Percentiles rank a stretch among this genome's conserved stretches.
phyloP scores from a whole-genome alignment of 192 early-diverging fungal species.

The Dimargaris cristalligena region DNA sequence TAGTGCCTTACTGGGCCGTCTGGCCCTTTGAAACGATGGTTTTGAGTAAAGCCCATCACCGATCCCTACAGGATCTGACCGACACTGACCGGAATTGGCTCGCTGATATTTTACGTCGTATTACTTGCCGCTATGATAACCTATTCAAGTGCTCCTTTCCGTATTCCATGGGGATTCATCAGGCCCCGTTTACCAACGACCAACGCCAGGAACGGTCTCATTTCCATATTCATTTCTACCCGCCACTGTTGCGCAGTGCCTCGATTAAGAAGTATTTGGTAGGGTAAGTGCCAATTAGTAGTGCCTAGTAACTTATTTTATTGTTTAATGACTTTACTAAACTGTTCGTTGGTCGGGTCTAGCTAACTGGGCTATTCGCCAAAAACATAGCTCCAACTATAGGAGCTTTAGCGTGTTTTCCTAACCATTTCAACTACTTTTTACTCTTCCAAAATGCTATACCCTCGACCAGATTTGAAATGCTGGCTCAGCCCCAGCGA shows the following conservation, averaged over 20 bases:
- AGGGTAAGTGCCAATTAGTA: slow-evolving; percentile 36
- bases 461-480: slow-evolving; percentile 80
- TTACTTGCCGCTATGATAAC: slow-evolving; percentile 85
- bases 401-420: background rate
- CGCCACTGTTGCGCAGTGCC: slow-evolving; percentile 75
- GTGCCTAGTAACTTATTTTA: no score
- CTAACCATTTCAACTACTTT: background rate
- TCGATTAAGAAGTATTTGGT: slow-evolving; percentile 92
- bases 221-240: slow-evolving; percentile 92
- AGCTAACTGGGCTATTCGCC: background rate
- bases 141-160: slow-evolving; percentile 83
- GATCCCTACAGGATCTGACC: slow-evolving; percentile 32
- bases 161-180: slow-evolving; percentile 94
- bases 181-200: slow-evolving; percentile 47
- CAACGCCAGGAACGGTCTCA: slow-evolving; percentile 39
- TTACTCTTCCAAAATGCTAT: no score
- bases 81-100: slow-evolving; percentile 38
- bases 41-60: slow-evolving; percentile 44
- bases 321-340: slow-evolving; percentile 4
- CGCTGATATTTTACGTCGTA: slow-evolving; percentile 52
- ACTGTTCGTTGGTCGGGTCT: background rate
- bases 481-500: slow-evolving; percentile 83
- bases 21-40: slow-evolving; percentile 96
- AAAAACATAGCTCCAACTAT: background rate
- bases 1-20: slow-evolving; percentile 92